These are phyloP conservation scores for Xerocomus potaroensis DNA, from an alignment of 768 basidiomycete genomes.

Conservation along the genomic window DNA sequence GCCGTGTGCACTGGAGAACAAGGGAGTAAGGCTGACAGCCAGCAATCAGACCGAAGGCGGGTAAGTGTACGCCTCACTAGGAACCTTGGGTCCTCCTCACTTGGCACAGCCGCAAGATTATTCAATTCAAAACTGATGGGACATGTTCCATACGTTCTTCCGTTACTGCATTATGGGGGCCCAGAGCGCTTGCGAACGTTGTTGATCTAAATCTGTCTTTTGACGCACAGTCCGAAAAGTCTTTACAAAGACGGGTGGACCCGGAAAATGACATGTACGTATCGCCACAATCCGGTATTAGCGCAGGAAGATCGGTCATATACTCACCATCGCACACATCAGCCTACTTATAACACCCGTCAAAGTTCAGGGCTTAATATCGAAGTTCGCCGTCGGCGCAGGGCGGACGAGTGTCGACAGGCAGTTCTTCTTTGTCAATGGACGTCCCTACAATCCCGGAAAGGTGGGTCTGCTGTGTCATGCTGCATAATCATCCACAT, in stretches of 20 bases:
- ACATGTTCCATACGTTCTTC: constrained; percentile 56
- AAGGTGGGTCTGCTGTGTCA: background rate
- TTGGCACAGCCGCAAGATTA: constrained; percentile 48
- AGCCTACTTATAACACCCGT: constrained; percentile 38
- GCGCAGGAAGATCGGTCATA: background rate
- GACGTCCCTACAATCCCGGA: constrained; percentile 60
- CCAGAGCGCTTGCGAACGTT: constrained; percentile 71
- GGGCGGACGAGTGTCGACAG: constrained; percentile 79
- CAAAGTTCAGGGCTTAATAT: constrained; percentile 72
- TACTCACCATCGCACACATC: background rate
- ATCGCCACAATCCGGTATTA: background rate
- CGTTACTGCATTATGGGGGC: constrained; percentile 78
- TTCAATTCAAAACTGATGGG: constrained; percentile 73
- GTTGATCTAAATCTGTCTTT: constrained; percentile 70
- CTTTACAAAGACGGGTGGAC: constrained; percentile 17
- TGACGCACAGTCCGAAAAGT: constrained; percentile 61
- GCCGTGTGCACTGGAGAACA: constrained; percentile 56
- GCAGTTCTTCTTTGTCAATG: constrained; percentile 92
- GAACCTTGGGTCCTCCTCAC: constrained; percentile 3
- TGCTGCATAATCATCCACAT: background rate
- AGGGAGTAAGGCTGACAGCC: constrained; percentile 69
- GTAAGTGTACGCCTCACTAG: constrained; percentile 38
- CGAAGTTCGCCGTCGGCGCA: constrained; percentile 70
- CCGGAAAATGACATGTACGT: constrained; percentile 22
- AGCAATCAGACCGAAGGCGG: constrained; percentile 67